Base-by-base conservation (phyloP, 441 rosid genomes). In the Pelargonium cotyledonis region DNA sequence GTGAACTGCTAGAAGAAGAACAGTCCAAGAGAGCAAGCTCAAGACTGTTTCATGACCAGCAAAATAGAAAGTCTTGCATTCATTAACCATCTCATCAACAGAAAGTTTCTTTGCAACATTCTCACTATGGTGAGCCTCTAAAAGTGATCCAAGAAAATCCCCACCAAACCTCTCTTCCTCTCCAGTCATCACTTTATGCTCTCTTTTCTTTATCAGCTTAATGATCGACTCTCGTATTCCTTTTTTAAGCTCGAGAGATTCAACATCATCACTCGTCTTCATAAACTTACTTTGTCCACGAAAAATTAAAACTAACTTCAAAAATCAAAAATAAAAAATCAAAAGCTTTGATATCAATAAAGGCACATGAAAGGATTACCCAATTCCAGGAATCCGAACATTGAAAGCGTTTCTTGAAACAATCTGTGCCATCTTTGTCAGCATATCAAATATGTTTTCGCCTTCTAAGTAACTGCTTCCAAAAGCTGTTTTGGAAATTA, bases 61-160 rank as follows among this genome's bases (percentile, higher is more conserved):
- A 46, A 79, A 0, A 44, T 80, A 81, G 40, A 85, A 81, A 19
- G 80, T 71, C 75, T 80, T 83, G 62, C 89, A 85, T 68, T 85
- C 85, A 29, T 80, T 83, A n/a, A 83, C 66, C 58, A 79, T 0
- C 15, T 78, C 78, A 14, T 83, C 69, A 1, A 77, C 18, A 7
- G 81, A 29, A 68, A 80, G 72, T 68, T 65, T 78, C 62, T 66
- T 78, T 12, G 70, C 19, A 78, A 47, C 9, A 43, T 78, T 76
- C 49, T 15, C 19, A 15, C 71, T 78, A 18, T 65, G 70, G 40
- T 21, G 51, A 60, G 80, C 81, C 38, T 75, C 63, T 35, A 78
- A 11, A 69, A 78, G 81, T 66, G 63, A 19, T 62, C 81, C 76
- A 16, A 73, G 68, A 44, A 67, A 73, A 64, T 73, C 76, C 15